These are phyloP conservation scores for Begonia loranthoides DNA, from an alignment of 306 rosid genomes.

Conservation along the genomic window DNA sequence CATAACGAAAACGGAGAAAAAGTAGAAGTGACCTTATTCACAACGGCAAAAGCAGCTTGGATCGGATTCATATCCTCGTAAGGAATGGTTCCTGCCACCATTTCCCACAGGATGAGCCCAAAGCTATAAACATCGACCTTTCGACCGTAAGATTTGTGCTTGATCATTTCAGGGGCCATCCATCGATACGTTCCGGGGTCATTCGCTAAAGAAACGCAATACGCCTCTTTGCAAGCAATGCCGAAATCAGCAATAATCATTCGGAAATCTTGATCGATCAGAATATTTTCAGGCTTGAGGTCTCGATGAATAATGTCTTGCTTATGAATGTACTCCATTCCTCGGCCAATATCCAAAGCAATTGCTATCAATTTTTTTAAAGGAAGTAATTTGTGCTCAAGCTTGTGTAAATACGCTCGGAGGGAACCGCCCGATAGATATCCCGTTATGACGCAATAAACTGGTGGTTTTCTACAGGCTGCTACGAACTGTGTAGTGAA, in stretches of 20 bases:
- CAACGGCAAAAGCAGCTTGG: conserved; percentile 96
- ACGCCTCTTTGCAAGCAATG: conserved; percentile 77
- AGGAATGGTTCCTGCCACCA: conserved; percentile 78
- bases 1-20: background rate
- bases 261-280: conserved; percentile 38
- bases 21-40: conserved; percentile 45
- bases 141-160: conserved; percentile 59
- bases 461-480: conserved; percentile 75
- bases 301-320: conserved; percentile 84
- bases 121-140: conserved; percentile 92
- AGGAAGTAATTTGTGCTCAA: conserved; percentile 45
- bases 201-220: conserved; percentile 60
- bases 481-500: conserved; percentile 53
- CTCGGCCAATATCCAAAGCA: conserved; percentile 79
- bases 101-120: conserved; percentile 86
- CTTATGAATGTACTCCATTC: conserved; percentile 85
- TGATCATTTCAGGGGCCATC: conserved; percentile 99
- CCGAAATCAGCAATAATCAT: conserved; percentile 94
- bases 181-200: conserved; percentile 94
- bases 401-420: conserved; percentile 74
- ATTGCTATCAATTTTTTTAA: conserved; percentile 33
- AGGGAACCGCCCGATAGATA: conserved; percentile 74
- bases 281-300: conserved; percentile 87
- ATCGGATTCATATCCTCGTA: conserved; percentile 90
- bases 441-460: conserved; percentile 72